Evolutionary conservation across 2,329 filamentous ascomycete species (phyloP).

Genomic region (Aureobasidium musti): DNA sequence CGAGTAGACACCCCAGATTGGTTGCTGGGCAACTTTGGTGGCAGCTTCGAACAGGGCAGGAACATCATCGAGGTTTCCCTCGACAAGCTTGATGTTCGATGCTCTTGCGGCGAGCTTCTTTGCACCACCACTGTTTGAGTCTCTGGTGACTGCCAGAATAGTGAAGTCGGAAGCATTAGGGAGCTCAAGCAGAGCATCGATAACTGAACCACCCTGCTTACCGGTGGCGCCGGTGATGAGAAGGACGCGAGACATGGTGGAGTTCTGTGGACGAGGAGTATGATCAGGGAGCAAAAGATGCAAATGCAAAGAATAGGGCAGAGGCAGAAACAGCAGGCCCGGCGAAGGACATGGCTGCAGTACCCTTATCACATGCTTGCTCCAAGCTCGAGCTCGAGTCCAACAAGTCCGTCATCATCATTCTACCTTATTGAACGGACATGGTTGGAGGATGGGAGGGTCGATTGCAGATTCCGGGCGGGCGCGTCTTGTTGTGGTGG

Average conservation of each 20-base stretch:
- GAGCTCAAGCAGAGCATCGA: slow-evolving; percentile 41
- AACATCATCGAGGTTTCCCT: slow-evolving; percentile 57
- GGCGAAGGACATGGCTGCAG: slow-evolving; percentile 19
- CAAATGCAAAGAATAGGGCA: background rate
- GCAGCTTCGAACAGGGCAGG: slow-evolving; percentile 53
- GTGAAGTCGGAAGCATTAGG: slow-evolving; percentile 45
- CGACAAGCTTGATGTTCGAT: slow-evolving; percentile 54
- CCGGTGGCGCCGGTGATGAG: slow-evolving; percentile 52
- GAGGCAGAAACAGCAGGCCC: slow-evolving; percentile 10
- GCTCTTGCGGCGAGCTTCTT: slow-evolving; percentile 49
- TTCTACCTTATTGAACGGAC: background rate
- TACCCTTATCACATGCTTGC: slow-evolving; percentile 16
- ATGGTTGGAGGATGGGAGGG: background rate
- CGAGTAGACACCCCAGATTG: slow-evolving; percentile 58
- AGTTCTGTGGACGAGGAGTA: background rate
- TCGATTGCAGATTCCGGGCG: slow-evolving; percentile 12
- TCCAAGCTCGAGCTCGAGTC: slow-evolving; percentile 3
- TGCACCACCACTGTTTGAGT: slow-evolving; percentile 52
- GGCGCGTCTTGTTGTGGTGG: slow-evolving; percentile 15
- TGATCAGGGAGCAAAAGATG: slow-evolving; percentile 2
- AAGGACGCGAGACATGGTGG: slow-evolving; percentile 43
- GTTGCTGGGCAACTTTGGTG: slow-evolving; percentile 35
- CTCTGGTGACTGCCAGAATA: slow-evolving; percentile 60
- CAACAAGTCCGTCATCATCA: slow-evolving; percentile 15
- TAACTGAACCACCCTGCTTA: slow-evolving; percentile 50